A percentile compares a stretch with the other conserved stretches of the same genome.
Evolutionary conservation across 2,329 filamentous ascomycete genomes (phyloP).

Genomic region (Penicillium freii): DNA sequence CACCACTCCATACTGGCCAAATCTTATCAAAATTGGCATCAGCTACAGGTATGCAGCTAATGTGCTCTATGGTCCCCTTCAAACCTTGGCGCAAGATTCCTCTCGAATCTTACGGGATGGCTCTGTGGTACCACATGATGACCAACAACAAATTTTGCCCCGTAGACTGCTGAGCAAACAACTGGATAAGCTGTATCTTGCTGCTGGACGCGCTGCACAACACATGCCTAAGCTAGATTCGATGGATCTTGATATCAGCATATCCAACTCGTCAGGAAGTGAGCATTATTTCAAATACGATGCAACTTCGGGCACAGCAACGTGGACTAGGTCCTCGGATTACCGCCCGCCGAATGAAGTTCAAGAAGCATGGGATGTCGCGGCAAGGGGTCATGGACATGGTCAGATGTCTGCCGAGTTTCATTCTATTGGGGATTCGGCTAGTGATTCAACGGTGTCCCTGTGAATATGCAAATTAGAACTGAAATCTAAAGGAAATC

Average conservation of each 20-base stretch:
- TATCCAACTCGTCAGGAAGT: rapidly evolving
- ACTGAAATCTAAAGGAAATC: rapidly evolving
- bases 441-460: neutral
- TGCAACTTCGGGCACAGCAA: neutral
- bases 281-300: neutral
- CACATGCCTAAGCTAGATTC: neutral
- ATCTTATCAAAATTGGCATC: neutral
- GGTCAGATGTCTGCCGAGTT: neutral
- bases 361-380: neutral
- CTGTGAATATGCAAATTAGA: neutral
- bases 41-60: neutral
- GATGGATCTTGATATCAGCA: neutral
- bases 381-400: neutral
- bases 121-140: rapidly evolving
- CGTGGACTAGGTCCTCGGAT: neutral
- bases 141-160: neutral
- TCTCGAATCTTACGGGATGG: neutral
- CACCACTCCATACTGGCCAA: neutral
- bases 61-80: too few species aligned
- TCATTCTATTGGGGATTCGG: neutral
- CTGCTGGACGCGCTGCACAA: neutral
- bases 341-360: neutral
- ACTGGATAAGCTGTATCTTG: neutral
- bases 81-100: neutral
- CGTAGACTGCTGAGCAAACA: neutral